Conservation (phyloP, 768 basidiomycete genomes). For the Rhodotorula babjevae region DNA sequence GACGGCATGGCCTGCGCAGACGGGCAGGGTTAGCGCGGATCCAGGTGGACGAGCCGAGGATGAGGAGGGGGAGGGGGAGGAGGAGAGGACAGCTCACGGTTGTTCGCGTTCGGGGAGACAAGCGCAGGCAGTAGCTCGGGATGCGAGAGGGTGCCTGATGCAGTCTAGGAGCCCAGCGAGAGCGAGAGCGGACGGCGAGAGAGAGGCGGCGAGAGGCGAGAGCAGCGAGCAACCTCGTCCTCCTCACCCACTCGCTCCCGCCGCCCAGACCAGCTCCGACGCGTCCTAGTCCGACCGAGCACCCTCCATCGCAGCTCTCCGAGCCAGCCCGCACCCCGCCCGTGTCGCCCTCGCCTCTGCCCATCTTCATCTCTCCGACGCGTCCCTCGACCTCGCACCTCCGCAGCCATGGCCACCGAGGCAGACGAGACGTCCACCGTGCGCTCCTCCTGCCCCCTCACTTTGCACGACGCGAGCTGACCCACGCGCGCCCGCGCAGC, state of each 20-base stretch:
- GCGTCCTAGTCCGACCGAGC: background rate
- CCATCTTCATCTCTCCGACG: background rate
- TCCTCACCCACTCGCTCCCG: no score
- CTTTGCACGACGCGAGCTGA: background rate
- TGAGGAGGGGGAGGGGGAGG: no score
- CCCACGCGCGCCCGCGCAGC: background rate
- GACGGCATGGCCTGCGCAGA: background rate
- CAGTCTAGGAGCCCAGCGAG: no score
- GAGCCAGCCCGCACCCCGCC: background rate
- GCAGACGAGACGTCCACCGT: conserved; percentile 33
- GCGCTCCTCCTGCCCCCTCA: background rate
- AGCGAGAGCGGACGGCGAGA: background rate
- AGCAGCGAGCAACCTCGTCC: no score
- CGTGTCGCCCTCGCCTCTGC: background rate
- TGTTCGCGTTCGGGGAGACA: no score
- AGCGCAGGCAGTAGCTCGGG: no score
- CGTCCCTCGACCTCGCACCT: background rate
- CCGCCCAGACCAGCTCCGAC: background rate
- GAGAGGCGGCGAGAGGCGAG: background rate
- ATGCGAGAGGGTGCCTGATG: no score
- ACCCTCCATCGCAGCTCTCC: background rate
- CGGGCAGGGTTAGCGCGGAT: background rate
- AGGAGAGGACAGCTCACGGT: no score
- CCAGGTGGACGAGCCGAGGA: background rate
- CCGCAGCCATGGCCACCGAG: conserved; percentile 21